Conservation (phyloP, 352 stramenopile species). For the Saprolegnia parasitica region DNA sequence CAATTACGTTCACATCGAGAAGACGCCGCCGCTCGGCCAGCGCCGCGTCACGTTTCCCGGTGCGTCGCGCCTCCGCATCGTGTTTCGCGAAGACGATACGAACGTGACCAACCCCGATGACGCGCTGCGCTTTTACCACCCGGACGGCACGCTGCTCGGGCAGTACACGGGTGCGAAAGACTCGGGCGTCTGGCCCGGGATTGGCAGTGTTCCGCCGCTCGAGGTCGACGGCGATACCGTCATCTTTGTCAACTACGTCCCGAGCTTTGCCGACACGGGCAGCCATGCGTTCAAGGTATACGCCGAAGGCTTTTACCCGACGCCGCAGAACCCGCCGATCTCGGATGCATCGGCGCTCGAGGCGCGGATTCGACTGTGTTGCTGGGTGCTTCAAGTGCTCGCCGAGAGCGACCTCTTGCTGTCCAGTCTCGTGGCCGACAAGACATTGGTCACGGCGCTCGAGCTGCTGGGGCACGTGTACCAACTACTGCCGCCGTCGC, state of each 20-base stretch:
- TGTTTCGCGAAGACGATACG: slow-evolving; percentile 16
- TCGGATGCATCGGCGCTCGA: background rate
- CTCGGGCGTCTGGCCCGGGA: slow-evolving; percentile 29
- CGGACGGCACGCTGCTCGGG: background rate
- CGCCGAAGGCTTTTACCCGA: slow-evolving; percentile 1
- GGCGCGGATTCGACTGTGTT: background rate
- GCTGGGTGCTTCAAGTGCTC: slow-evolving; percentile 2
- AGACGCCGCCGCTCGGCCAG: slow-evolving; percentile 1
- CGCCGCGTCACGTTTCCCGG: slow-evolving; percentile 24
- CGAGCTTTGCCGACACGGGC: background rate
- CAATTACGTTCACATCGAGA: slow-evolving; percentile 16
- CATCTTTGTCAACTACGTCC: slow-evolving; percentile 27
- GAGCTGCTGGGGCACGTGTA: slow-evolving; percentile 21
- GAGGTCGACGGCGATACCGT: slow-evolving; percentile 26
- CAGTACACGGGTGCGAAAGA: slow-evolving; percentile 14
- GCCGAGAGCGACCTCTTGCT: background rate
- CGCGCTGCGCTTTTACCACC: slow-evolving; percentile 12
- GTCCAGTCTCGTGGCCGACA: background rate
- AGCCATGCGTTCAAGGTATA: slow-evolving; percentile 16
- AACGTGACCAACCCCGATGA: slow-evolving; percentile 13
- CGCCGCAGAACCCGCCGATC: background rate
- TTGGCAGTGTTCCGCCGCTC: slow-evolving; percentile 21
- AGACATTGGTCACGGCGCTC: background rate
- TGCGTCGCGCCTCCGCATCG: background rate
- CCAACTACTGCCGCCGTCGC: slow-evolving; percentile 15